phyloP scores from a whole-genome alignment of 192 early-diverging fungal species.

The Diversispora epigaea region DNA sequence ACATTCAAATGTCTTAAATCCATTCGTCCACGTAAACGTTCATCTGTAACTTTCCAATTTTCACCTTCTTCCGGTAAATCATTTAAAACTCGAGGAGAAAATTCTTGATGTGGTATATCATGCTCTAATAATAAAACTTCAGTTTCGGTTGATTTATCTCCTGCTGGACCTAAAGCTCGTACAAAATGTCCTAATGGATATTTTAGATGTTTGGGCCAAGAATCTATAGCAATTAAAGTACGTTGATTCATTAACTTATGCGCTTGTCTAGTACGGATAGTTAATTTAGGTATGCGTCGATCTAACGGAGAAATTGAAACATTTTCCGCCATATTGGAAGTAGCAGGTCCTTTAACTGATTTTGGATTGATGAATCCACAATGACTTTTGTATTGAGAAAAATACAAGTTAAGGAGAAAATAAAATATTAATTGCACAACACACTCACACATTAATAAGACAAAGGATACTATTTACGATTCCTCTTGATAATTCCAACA shows the following conservation, averaged over 20 bases:
- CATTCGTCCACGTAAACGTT: constrained; percentile 67
- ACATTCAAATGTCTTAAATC: constrained; percentile 86
- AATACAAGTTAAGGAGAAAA: neutral
- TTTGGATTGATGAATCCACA: constrained; percentile 88
- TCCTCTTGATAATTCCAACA: constrained; percentile 91
- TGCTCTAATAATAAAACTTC: constrained; percentile 96
- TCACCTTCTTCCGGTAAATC: constrained; percentile 89
- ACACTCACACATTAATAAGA: neutral
- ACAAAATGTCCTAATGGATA: constrained; percentile 93
- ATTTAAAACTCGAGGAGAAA: constrained; percentile 80
- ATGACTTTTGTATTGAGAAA: constrained; percentile 38
- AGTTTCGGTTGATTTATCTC: constrained; percentile 93
- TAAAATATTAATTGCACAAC: neutral
- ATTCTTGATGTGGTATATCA: constrained; percentile 93
- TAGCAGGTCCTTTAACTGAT: constrained; percentile 56
- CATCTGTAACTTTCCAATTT: constrained; percentile 72
- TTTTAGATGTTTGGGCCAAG: constrained; percentile 77
- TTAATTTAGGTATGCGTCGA: constrained; percentile 89
- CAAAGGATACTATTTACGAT: constrained; percentile 77
- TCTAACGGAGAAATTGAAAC: constrained; percentile 92
- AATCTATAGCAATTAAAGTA: constrained; percentile 91
- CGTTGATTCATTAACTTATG: constrained; percentile 73
- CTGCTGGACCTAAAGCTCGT: constrained; percentile 83
- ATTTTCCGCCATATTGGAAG: constrained; percentile 61
- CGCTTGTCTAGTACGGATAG: constrained; percentile 89